Base-by-base conservation (phyloP, 306 rosid genomes). In the Abrus precatorius region DNA sequence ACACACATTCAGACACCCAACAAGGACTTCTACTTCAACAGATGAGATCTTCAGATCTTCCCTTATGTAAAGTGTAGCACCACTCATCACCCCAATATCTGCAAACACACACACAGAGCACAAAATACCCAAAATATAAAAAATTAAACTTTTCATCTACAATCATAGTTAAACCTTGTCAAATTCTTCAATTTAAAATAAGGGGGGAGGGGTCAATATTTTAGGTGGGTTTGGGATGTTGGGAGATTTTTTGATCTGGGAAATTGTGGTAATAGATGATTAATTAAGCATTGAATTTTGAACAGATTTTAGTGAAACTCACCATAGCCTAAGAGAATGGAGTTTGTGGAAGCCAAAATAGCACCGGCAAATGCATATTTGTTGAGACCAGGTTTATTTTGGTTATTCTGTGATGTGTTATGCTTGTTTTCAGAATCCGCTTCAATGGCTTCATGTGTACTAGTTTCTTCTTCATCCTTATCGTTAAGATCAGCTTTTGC, bases 61-160 rank as follows among this genome's bases (percentile, higher is more conserved):
- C 45, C 59, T 85, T 80, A 94, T 91, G 54, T 41, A 85, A 3
- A 94, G 73, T 57, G 76, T 90, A 29, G 97, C 98, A 36, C 98
- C 98, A 88, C 98, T 94, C 97, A 94, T 94, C 13, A 90, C 98
- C 79, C 97, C 97, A 76, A 89, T 90, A 71, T 94, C 85, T 83
- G 80, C 79, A 79, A 1, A 52, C 13, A 76, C 27, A 50, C 38
- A 76, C 5, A 41, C 12, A 53, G 3, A 10, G 1, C 1, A 7
- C 13, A 38, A n/a, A 36, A 33, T 70, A 7, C 64, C 9, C 61
- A 13, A 34, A 7, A 36, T 32, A 20, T 44, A 36, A 36, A 41
- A 45, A 55, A 20, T 52, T 14, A 12, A 50, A 20, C 40, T 36
- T 33, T 62, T 7, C 75, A 28, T 77, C 14, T 36, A 53, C 66